phyloP scores from a whole-genome alignment of 441 rosid species.

The Populus tomentosa region DNA sequence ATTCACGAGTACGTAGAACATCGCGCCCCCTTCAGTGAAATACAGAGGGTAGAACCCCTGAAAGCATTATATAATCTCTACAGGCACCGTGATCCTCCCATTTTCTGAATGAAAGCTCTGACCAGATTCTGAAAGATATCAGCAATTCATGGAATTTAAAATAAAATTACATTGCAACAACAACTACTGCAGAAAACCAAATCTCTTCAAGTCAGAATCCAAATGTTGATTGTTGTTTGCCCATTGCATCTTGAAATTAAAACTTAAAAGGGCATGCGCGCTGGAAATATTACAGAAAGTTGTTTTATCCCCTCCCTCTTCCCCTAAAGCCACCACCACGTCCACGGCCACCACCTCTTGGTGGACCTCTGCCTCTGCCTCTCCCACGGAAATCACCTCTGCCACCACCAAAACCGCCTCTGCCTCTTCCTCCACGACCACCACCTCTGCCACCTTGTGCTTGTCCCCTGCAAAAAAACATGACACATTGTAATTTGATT shows the following conservation, averaged over 20 bases:
- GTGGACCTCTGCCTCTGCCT: slow-evolving; percentile 68
- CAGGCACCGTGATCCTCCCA: too few species aligned
- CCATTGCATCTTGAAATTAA: slow-evolving; percentile 12
- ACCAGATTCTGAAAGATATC: too few species aligned
- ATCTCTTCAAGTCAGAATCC: slow-evolving; percentile 8
- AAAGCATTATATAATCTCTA: too few species aligned
- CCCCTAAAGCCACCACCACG: slow-evolving; percentile 83
- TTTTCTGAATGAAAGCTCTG: too few species aligned
- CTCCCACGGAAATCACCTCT: slow-evolving; percentile 55
- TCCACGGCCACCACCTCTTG: slow-evolving; percentile 55
- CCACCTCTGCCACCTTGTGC: slow-evolving; percentile 47
- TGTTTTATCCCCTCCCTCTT: slow-evolving; percentile 58
- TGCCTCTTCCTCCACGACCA: slow-evolving; percentile 47
- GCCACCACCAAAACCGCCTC: slow-evolving; percentile 47
- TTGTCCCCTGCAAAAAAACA: slow-evolving; percentile 42
- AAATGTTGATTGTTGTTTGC: slow-evolving; percentile 15
- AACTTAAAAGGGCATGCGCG: slow-evolving; percentile 13
- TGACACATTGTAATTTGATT: neutral
- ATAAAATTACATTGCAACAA: slow-evolving; percentile 2
- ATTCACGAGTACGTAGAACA: too few species aligned
- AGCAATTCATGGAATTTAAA: neutral
- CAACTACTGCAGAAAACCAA: slow-evolving; percentile 15
- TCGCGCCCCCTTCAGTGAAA: too few species aligned
- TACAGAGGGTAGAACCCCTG: too few species aligned
- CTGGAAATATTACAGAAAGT: slow-evolving; percentile 17